Conservation (phyloP, 176 grass and related monocot species). For the Ananas comosus region DNA sequence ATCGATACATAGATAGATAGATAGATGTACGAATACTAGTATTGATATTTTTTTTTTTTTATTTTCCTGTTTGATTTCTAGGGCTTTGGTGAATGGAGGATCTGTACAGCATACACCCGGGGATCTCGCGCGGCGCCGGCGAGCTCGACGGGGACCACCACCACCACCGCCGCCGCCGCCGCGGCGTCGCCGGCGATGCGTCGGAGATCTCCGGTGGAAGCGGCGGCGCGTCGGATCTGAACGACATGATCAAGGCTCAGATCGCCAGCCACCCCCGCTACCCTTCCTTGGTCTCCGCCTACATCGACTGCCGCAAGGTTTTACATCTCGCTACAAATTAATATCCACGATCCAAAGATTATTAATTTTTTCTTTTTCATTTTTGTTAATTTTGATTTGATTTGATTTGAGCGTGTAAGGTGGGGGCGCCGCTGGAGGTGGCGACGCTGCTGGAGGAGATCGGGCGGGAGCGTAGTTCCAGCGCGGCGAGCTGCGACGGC, state of each 20-base stretch:
- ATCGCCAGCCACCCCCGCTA: constrained; percentile 91
- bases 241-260: constrained; percentile 79
- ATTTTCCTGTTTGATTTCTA: not conserved
- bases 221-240: constrained; percentile 46
- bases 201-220: not conserved
- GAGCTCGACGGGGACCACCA: constrained; percentile 19
- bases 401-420: constrained; percentile 37
- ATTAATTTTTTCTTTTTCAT: not conserved
- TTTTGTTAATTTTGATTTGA: constrained; percentile 5
- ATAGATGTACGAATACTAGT: not conserved
- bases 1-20: constrained; percentile 3
- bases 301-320: constrained; percentile 92
- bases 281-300: constrained; percentile 74
- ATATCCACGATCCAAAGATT: no score
- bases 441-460: constrained; percentile 80
- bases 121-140: constrained; percentile 35
- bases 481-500: constrained; percentile 12
- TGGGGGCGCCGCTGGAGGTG: constrained; percentile 79
- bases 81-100: constrained; percentile 49
- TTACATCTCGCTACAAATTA: no score
- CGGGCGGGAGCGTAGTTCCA: constrained; percentile 29
- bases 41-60: not conserved
- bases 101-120: constrained; percentile 91
- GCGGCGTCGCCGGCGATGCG: constrained; percentile 3
- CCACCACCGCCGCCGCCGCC: constrained; percentile 3